Evolutionary conservation across 73 alveolate genomes (phyloP).

Genomic region (Paramecium primaurelia): DNA sequence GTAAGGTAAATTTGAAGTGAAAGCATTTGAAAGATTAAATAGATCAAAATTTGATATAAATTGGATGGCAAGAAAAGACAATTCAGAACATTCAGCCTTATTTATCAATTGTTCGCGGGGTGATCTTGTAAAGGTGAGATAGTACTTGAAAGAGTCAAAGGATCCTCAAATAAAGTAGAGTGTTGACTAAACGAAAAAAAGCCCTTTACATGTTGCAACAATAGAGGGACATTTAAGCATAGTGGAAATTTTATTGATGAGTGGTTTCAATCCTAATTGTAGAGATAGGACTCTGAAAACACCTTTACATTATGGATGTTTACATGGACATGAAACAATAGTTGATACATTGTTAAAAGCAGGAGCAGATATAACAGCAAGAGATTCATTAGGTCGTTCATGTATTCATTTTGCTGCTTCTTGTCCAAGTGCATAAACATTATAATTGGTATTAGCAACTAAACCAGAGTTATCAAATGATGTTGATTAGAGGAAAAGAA

Average conservation of each 20-base stretch:
- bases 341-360: conserved; percentile 74
- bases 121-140: conserved; percentile 73
- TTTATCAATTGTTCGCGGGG: conserved; percentile 79
- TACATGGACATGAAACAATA: conserved; percentile 75
- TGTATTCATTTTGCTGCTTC: conserved; percentile 74
- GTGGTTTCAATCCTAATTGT: conserved; percentile 67
- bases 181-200: conserved; percentile 75
- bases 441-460: background rate
- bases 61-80: conserved; percentile 83
- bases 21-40: conserved; percentile 87
- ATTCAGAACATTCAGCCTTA: conserved; percentile 54
- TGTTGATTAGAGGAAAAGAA: conserved; percentile 67
- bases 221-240: conserved; percentile 71
- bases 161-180: conserved; percentile 3
- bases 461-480: conserved; percentile 65
- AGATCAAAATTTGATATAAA: conserved; percentile 87
- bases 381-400: conserved; percentile 74
- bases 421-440: background rate
- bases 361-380: conserved; percentile 71
- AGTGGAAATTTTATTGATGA: conserved; percentile 60
- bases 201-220: conserved; percentile 75
- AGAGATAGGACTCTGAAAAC: conserved; percentile 80
- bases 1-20: conserved; percentile 81
- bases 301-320: conserved; percentile 78
- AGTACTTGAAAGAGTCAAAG: conserved; percentile 30